These are phyloP conservation scores for Torrubiella hemipterigena DNA, from an alignment of 2,329 filamentous ascomycete species.

Conservation along the genomic window DNA sequence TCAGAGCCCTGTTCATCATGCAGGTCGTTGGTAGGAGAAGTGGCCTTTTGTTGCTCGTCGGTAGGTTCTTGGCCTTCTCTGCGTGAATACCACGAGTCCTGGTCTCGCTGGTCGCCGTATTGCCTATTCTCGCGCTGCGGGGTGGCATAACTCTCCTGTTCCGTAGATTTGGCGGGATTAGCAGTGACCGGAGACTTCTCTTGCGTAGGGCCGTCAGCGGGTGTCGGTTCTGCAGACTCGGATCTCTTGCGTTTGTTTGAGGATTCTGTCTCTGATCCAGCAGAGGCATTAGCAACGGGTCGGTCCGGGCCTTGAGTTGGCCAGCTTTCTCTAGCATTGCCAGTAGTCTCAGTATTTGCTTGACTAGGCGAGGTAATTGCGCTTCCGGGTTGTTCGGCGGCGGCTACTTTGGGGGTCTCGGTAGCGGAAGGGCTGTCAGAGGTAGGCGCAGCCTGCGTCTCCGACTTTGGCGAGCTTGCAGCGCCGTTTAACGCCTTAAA, in stretches of 20 bases:
- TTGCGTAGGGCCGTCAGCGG: slow-evolving; percentile 20
- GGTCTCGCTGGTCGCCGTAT: slow-evolving; percentile 32
- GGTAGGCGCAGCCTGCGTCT: slow-evolving; percentile 1
- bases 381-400: slow-evolving; percentile 1
- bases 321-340: slow-evolving; percentile 27
- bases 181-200: slow-evolving; percentile 17
- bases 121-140: slow-evolving; percentile 32
- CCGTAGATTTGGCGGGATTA: slow-evolving; percentile 23
- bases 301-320: slow-evolving; percentile 27
- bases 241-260: slow-evolving; percentile 61
- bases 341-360: slow-evolving; percentile 22
- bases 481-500: slow-evolving; percentile 40
- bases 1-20: slow-evolving; percentile 40
- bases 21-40: slow-evolving; percentile 18
- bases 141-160: slow-evolving; percentile 29
- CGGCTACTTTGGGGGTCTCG: not conserved
- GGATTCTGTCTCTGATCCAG: slow-evolving; percentile 32
- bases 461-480: slow-evolving; percentile 29
- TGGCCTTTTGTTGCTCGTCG: slow-evolving; percentile 33
- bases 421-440: not conserved
- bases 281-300: slow-evolving; percentile 24
- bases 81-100: slow-evolving; percentile 37
- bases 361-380: slow-evolving; percentile 11
- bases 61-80: slow-evolving; percentile 34
- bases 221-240: slow-evolving; percentile 39